Base-by-base conservation (phyloP, 371 early-diverging fungal genomes). In the Lichtheimia hyalospora region DNA sequence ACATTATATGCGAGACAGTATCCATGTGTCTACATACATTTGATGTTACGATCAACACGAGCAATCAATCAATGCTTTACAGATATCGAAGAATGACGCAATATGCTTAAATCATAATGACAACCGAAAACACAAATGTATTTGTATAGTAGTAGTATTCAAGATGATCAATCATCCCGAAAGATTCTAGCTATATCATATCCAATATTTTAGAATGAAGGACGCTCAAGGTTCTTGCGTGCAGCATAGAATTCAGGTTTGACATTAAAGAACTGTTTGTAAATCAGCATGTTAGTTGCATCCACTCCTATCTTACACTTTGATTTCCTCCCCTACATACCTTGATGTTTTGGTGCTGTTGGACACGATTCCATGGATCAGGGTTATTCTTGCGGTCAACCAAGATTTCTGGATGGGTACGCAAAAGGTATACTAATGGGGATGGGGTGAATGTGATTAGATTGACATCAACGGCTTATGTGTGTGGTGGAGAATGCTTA, bases 341-440 rank as follows among this genome's bases (percentile, higher is more conserved):
- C 74, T 79, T 79, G 44, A 73, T 74, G 50, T 76, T 75, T 48
- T 76, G 55, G 52, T 79, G 74, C 50, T 79, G 79, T 60, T 79
- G 58, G 21, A 79, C 70, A 18, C 63, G 70, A 44, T 69, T 60
- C 79, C 79, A 79, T 57, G 79, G 79, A 41, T 66, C 64, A 27
- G 78, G 78, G 61, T 75, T 75, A 48, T 75, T 76, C 61, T 74
- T 71, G 39, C 68, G 68, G 56, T 79, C 75, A 51, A 79, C 63
- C n/a, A 71, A 65, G 28, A 79, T 74, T 52, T 79, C 79, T 59
- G 79, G 79, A 61, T 79, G 79, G 14, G 73, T 78, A 51, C 61
- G 64, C 43, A 78, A 63, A 57, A 78, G 55, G 46, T 75, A 75
- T 49, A 75, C 73, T 78, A 52, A 18, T 39, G 28, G 50, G 20